Evolutionary conservation across 2,329 filamentous ascomycete species (phyloP).

Genomic region (Beauveria asiatica): DNA sequence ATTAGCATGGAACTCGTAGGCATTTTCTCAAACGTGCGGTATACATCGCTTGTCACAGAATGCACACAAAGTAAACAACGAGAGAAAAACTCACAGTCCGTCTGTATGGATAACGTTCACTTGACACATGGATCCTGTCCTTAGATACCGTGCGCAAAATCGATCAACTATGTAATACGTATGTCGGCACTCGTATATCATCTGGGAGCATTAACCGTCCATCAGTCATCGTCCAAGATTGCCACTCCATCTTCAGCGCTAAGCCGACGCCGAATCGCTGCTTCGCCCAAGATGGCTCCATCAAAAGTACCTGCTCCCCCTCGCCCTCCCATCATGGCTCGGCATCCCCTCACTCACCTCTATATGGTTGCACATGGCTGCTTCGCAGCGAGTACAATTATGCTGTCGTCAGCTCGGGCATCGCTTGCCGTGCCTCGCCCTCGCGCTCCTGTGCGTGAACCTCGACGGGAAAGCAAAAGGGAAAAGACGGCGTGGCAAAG

Average conservation of each 20-base stretch:
- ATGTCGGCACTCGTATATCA: slow-evolving; percentile 1
- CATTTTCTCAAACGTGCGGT: background rate
- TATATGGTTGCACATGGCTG: slow-evolving; percentile 4
- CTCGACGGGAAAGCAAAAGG: background rate
- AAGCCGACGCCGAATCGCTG: too few species aligned
- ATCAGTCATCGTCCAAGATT: background rate
- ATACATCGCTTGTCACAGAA: too few species aligned
- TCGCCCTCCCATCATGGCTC: too few species aligned
- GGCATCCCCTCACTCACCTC: background rate
- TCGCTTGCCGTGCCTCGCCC: too few species aligned
- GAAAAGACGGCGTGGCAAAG: background rate
- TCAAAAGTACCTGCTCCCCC: background rate
- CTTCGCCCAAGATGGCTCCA: too few species aligned
- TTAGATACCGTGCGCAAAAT: background rate
- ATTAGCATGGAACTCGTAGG: background rate
- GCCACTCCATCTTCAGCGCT: background rate
- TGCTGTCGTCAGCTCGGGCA: too few species aligned
- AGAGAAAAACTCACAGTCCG: background rate
- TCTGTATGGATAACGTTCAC: background rate
- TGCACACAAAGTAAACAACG: too few species aligned
- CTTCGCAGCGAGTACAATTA: background rate
- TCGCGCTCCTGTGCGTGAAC: too few species aligned
- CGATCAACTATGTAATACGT: background rate
- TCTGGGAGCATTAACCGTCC: background rate
- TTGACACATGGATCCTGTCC: background rate